Percentiles rank a stretch among this genome's conserved stretches.
Evolutionary conservation across 495 filamentous ascomycete species (phyloP).

Genomic region (Antarctomyces pellizariae): DNA sequence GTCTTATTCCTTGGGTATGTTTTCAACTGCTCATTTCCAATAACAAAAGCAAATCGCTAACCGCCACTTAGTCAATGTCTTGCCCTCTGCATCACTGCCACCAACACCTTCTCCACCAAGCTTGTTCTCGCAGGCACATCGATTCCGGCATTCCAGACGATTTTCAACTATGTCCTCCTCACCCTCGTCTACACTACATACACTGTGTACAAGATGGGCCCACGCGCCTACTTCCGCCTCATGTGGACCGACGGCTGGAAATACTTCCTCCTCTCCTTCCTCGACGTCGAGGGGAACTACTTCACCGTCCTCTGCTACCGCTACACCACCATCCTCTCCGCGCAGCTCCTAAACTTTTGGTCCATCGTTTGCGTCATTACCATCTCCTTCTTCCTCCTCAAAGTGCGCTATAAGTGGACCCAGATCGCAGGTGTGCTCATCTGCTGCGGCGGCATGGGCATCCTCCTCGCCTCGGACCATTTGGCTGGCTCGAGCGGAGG

Average conservation of each 20-base stretch:
- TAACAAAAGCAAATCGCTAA: slow-evolving; percentile 3
- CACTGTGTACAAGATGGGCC: slow-evolving; percentile 63
- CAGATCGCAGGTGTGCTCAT: slow-evolving; percentile 73
- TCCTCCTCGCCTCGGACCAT: slow-evolving; percentile 74
- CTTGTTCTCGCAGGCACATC: slow-evolving; percentile 43
- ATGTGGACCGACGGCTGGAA: slow-evolving; percentile 62
- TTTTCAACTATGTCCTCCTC: slow-evolving; percentile 84
- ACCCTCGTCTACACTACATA: slow-evolving; percentile 59
- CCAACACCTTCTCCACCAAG: slow-evolving; percentile 68
- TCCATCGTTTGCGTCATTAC: slow-evolving; percentile 81
- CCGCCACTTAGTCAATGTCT: slow-evolving; percentile 41
- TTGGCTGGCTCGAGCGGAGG: slow-evolving; percentile 44
- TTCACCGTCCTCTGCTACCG: slow-evolving; percentile 87
- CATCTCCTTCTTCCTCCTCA: slow-evolving; percentile 58
- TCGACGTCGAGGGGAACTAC: slow-evolving; percentile 94
- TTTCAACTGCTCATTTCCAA: slow-evolving; percentile 1
- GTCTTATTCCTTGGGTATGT: slow-evolving; percentile 51
- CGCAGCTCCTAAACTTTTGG: slow-evolving; percentile 97
- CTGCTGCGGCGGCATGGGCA: slow-evolving; percentile 79
- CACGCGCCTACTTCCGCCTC: slow-evolving; percentile 39
- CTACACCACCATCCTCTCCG: slow-evolving; percentile 75
- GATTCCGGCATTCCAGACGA: slow-evolving; percentile 91
- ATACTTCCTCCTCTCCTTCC: slow-evolving; percentile 77
- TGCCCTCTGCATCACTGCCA: slow-evolving; percentile 66
- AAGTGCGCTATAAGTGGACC: slow-evolving; percentile 65